Percentiles rank a stretch among this genome's conserved stretches.
Evolutionary conservation across 1,284 basidiomycete species (phyloP).

Genomic region (Wallemia mellicola): DNA sequence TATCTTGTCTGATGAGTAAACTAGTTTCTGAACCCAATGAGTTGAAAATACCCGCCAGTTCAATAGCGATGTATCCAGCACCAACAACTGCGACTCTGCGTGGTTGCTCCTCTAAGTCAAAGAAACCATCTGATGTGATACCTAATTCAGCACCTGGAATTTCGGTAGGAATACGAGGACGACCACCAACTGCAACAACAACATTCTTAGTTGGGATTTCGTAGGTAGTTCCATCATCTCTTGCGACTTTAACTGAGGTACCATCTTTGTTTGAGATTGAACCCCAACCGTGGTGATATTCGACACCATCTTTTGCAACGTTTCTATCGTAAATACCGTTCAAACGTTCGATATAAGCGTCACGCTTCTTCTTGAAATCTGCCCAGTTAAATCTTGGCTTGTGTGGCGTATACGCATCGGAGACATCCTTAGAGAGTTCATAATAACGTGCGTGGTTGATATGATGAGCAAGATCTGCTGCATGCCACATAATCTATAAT

Average conservation of each 20-base stretch:
- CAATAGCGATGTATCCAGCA: conserved; percentile 91
- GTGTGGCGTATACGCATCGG: conserved; percentile 19
- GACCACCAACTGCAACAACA: conserved; percentile 59
- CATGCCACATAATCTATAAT: conserved; percentile 90
- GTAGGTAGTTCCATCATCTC: conserved; percentile 32
- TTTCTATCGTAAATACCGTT: conserved; percentile 82
- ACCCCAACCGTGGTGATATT: conserved; percentile 55
- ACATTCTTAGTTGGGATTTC: conserved; percentile 41
- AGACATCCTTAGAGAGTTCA: conserved; percentile 27
- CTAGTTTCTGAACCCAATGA: conserved; percentile 69
- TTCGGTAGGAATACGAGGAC: conserved; percentile 50
- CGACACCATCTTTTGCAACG: conserved; percentile 61
- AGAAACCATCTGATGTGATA: conserved; percentile 86
- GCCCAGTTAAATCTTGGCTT: conserved; percentile 56
- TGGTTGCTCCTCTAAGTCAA: conserved; percentile 65
- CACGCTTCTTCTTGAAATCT: conserved; percentile 69
- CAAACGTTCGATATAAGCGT: conserved; percentile 70
- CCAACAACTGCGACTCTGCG: conserved; percentile 79
- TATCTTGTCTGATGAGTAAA: conserved; percentile 62
- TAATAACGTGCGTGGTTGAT: conserved; percentile 42
- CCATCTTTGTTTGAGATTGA: conserved; percentile 21
- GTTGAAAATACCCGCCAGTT: conserved; percentile 68
- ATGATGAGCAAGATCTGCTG: conserved; percentile 69
- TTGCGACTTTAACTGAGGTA: conserved; percentile 34
- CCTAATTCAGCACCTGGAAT: conserved; percentile 75